Base-by-base conservation (phyloP, 768 basidiomycete species). In the Kwoniella sp. region DNA sequence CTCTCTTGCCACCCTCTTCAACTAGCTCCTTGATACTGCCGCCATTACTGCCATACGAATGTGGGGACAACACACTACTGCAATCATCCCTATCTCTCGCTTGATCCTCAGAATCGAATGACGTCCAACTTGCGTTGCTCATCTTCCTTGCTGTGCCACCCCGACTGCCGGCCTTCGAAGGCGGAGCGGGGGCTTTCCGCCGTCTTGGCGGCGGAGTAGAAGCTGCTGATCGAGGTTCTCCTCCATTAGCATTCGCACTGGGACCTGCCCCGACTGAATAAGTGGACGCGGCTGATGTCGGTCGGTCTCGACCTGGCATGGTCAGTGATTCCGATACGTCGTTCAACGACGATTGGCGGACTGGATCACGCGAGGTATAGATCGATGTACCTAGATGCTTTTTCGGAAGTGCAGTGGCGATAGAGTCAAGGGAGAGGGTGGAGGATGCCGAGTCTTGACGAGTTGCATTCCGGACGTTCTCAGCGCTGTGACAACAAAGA, bases 351-450 rank as follows among this genome's bases (percentile, higher is more conserved):
- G 72, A 73, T 37, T 68, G 68, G 3, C 74, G 69, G 24, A 76
- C 68, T 8, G 74, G 74, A 67, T 76, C 74, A 5, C 72, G 70
- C 19, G 74, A 76, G 17, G 72, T 76, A 58, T 76, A 76, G 21
- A 76, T 65, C 5, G 74, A 73, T 52, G 74, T 73, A 27, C 55
- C 54, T 50, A 47, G 47, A 51, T 21, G 29, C 13, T n/a, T 53
- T 26, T 50, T 55, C 2, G 71, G 71, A 24, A 75, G 47, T 13
- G 73, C 71, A 2, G 57, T 58, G 4, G 71, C 58, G 24, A 74
- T 60, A 6, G 73, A 68, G 24, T 72, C 68, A 21, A 77, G 69
- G 4, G 74, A 74, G 10, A 72, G 30, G 12, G 70, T 57, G 9
- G 70, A 74, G 3, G 60, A 51, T 12, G 68, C 63, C 7, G 69